phyloP scores from a whole-genome alignment of 768 basidiomycete species.

The Kwoniella bestiolae region DNA sequence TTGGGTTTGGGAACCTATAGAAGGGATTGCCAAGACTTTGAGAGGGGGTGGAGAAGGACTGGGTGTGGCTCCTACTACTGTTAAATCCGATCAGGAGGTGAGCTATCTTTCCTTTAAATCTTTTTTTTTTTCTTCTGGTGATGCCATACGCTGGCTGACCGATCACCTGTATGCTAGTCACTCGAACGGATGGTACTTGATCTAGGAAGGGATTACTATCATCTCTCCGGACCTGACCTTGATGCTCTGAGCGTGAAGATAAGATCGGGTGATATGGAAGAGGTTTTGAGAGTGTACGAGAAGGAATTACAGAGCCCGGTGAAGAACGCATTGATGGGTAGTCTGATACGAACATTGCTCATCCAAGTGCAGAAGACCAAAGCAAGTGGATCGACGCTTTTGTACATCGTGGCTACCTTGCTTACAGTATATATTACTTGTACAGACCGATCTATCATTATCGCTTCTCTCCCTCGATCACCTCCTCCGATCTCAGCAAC shows the following conservation, averaged over 20 bases:
- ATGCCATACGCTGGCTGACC: not conserved
- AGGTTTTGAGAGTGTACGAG: constrained; percentile 85
- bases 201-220: constrained; percentile 78
- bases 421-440: constrained; percentile 6
- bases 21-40: constrained; percentile 79
- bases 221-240: constrained; percentile 70
- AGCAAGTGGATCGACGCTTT: constrained; percentile 58
- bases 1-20: constrained; percentile 86
- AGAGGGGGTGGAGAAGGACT: constrained; percentile 72
- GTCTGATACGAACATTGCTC: constrained; percentile 78
- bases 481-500: constrained; percentile 87
- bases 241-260: constrained; percentile 69
- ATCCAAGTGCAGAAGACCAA: constrained; percentile 97
- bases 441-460: constrained; percentile 86
- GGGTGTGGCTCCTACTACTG: constrained; percentile 78
- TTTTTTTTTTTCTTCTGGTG: not conserved
- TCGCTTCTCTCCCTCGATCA: constrained; percentile 89
- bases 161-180: constrained; percentile 63
- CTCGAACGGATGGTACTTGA: constrained; percentile 90
- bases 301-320: constrained; percentile 85
- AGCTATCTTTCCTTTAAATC: no score
- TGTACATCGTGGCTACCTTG: not conserved
- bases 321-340: constrained; percentile 77
- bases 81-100: constrained; percentile 84
- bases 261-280: constrained; percentile 78